Evolutionary conservation across 108 stramenopile species (phyloP).

Genomic region (Fragilariopsis cylindrus): DNA sequence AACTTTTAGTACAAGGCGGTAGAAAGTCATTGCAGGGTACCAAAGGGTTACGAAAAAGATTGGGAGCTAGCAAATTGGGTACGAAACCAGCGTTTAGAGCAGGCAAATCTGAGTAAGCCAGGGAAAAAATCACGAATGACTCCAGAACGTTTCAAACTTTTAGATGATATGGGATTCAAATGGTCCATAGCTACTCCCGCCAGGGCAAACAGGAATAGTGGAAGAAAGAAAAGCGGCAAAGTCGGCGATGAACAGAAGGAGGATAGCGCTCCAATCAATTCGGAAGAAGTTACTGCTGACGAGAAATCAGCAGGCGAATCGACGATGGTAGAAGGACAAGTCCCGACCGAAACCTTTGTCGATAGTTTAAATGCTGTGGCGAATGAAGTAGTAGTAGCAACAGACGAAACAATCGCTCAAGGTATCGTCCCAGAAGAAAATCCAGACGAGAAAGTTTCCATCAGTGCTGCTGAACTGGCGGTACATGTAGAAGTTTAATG

Average conservation of each 20-base stretch:
- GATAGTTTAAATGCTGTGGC: no score
- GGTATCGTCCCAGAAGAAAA: no score
- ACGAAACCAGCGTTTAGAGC: slow-evolving; percentile 62
- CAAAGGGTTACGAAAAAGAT: slow-evolving; percentile 62
- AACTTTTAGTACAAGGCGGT: slow-evolving; percentile 29
- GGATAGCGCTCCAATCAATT: neutral
- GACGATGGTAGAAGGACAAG: no score
- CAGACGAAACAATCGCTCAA: no score
- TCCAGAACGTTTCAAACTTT: slow-evolving; percentile 42
- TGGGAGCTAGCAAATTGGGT: slow-evolving; percentile 73
- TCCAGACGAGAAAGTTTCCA: no score
- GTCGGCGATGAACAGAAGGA: neutral
- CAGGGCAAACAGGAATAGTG: slow-evolving; percentile 8
- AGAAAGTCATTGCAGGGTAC: slow-evolving; percentile 66
- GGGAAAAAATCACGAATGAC: slow-evolving; percentile 49
- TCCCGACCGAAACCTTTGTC: no score
- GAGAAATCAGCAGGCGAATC: no score
- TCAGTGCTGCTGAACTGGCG: no score
- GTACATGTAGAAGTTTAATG: no score
- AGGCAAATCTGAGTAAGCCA: slow-evolving; percentile 38
- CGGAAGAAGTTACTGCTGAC: neutral
- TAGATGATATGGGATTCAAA: slow-evolving; percentile 50
- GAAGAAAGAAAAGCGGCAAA: neutral
- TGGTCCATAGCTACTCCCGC: slow-evolving; percentile 30
- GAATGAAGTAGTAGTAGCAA: no score